Evolutionary conservation across 179 eudicot species (phyloP).

Genomic region (Sideroxylon spinosum): DNA sequence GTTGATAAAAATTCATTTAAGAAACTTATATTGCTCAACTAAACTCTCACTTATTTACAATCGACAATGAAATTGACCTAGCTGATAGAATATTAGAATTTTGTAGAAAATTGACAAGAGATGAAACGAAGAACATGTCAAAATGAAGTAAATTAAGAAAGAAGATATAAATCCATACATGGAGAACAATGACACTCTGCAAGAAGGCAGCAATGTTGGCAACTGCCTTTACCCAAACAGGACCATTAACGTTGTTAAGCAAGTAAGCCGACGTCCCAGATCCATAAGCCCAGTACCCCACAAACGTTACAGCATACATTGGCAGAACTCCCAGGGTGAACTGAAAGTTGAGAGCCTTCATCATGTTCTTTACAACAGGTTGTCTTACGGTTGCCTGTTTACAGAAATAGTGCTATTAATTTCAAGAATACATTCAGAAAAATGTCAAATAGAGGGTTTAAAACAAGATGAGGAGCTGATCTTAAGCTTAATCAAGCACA

Average conservation of each 20-base stretch:
- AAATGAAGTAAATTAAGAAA: background rate
- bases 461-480: no score
- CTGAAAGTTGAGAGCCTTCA: constrained; percentile 90
- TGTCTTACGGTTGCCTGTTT: constrained; percentile 69
- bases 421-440: no score
- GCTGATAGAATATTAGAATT: no score
- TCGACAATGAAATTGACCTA: no score
- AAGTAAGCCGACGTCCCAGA: constrained; percentile 47
- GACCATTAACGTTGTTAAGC: constrained; percentile 64
- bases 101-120: no score
- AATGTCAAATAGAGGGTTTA: no score
- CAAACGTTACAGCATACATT: constrained; percentile 62
- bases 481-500: no score
- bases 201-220: constrained; percentile 69
- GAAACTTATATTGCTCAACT: no score
- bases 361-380: constrained; percentile 85
- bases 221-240: constrained; percentile 62
- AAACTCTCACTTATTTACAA: no score
- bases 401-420: no score
- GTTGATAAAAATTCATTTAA: no score
- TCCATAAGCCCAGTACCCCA: constrained; percentile 98
- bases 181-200: constrained; percentile 76
- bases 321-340: constrained; percentile 75
- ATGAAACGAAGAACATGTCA: no score
- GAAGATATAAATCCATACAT: constrained; percentile 40